Evolutionary conservation across 108 stramenopile genomes (phyloP), one percentile per base, ranked within the genome.

Genomic region (Tribonema minus): DNA sequence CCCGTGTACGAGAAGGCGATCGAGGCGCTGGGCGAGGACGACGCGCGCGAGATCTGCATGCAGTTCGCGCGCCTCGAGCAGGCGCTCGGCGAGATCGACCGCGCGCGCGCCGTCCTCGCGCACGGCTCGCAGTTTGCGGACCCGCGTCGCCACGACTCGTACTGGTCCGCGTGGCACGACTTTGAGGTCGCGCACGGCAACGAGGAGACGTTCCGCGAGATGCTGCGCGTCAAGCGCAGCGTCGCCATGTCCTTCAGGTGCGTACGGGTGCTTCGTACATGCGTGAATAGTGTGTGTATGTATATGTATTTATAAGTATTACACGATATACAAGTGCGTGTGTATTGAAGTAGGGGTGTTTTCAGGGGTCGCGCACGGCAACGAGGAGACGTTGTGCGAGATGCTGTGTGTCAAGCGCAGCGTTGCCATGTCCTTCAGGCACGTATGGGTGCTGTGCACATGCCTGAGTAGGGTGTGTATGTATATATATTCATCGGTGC

Each of bases 151-250:
- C 86, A 93, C 74, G 89, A 91, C 1, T 86, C 90, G 36, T 97
- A 92, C 75, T 99, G 96, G 96, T 86, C 85, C 37, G 65, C 41
- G 54, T 99, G 98, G 98, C 92, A 95, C 54, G 97, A 98, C 64
- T 98, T 99, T 86, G 97, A 99, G 82, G 92, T 96, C 63, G 81
- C 87, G 3, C 89, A 94, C 80, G 98, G 98, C 12, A 99, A 96
- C 78, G 95, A 96, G 80, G 96, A 98, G 67, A 97, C 98, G 26
- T 99, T 95, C 86, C 87, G 92, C 31, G 96, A 98, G 67, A 96
- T 98, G 96, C 85, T 96, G 0, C 86, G 94, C 1, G 88, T 95
- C 68, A 94, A 97, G 83, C 87, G 95, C 38, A 88, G 92, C 58
- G 95, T 98, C 1, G 88, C 93, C 81, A 93, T 91, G 61, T 90